These are phyloP conservation scores for Fusarium sp. DNA, from an alignment of 2,329 filamentous ascomycete species.

Conservation along the genomic window DNA sequence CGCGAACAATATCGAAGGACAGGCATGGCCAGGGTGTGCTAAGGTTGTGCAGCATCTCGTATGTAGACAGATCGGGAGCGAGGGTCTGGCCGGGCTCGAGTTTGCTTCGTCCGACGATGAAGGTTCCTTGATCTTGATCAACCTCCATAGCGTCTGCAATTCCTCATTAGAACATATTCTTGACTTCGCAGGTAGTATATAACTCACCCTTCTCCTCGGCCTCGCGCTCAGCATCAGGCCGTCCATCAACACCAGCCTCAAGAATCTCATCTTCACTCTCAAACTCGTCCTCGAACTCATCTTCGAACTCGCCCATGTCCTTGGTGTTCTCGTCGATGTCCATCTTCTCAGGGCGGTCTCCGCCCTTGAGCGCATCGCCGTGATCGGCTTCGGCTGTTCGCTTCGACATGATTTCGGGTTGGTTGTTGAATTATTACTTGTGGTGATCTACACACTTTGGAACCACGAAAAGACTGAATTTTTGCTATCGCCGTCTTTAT, in stretches of 20 bases:
- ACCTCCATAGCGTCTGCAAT: conserved; percentile 83
- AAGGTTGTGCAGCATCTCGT: conserved; percentile 96
- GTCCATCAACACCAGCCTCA: conserved; percentile 92
- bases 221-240: conserved; percentile 91
- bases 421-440: neutral
- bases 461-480: conserved; percentile 28
- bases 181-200: neutral
- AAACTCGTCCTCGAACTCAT: conserved; percentile 93
- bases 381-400: conserved; percentile 64
- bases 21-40: conserved; percentile 97
- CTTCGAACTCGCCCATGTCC: conserved; percentile 86
- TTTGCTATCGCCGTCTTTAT: conserved; percentile 23
- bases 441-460: conserved; percentile 7
- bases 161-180: neutral
- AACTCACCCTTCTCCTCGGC: conserved; percentile 77
- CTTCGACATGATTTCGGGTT: conserved; percentile 65
- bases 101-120: conserved; percentile 94
- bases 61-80: conserved; percentile 90
- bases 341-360: conserved; percentile 71
- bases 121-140: conserved; percentile 91
- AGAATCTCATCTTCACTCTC: conserved; percentile 91
- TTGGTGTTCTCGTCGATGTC: conserved; percentile 70
- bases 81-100: conserved; percentile 91
- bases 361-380: conserved; percentile 65
- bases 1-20: conserved; percentile 91